These are phyloP conservation scores for Colletotrichum karsti DNA, from an alignment of 2,329 filamentous ascomycete species.

Conservation along the genomic window DNA sequence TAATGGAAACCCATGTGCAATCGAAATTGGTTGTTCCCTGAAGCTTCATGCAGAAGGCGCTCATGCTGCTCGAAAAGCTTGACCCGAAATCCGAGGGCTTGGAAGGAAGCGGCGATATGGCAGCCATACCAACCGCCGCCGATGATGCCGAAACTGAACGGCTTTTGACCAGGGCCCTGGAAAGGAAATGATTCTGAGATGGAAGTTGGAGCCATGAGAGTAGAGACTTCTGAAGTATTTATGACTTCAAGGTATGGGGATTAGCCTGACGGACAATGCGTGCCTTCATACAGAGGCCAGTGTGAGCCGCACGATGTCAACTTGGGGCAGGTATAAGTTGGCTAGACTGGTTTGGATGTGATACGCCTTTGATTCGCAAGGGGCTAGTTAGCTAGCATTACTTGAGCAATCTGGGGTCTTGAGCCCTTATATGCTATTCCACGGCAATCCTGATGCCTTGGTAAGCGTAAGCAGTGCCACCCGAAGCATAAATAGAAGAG, in stretches of 20 bases:
- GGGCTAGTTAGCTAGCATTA: too few species aligned
- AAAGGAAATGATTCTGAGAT: not conserved
- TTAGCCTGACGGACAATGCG: too few species aligned
- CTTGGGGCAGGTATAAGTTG: too few species aligned
- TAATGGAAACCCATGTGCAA: not conserved
- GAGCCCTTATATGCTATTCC: not conserved
- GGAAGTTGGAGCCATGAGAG: not conserved
- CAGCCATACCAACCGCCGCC: not conserved
- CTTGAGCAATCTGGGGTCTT: too few species aligned
- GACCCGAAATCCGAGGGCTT: not conserved
- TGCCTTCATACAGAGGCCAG: too few species aligned
- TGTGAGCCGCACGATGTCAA: too few species aligned
- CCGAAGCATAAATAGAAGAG: not conserved
- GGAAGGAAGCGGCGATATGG: not conserved
- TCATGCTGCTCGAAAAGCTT: not conserved
- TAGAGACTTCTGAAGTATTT: too few species aligned
- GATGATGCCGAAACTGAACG: not conserved
- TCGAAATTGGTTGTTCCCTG: not conserved
- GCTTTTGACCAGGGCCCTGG: not conserved
- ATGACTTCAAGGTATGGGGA: too few species aligned
- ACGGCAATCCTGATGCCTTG: not conserved
- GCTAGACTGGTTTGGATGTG: too few species aligned
- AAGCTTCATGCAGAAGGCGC: not conserved
- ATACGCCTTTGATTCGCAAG: too few species aligned
- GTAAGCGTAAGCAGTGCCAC: not conserved